phyloP scores from a whole-genome alignment of 805 yeast genomes.

The Sungouiella thailandica region DNA sequence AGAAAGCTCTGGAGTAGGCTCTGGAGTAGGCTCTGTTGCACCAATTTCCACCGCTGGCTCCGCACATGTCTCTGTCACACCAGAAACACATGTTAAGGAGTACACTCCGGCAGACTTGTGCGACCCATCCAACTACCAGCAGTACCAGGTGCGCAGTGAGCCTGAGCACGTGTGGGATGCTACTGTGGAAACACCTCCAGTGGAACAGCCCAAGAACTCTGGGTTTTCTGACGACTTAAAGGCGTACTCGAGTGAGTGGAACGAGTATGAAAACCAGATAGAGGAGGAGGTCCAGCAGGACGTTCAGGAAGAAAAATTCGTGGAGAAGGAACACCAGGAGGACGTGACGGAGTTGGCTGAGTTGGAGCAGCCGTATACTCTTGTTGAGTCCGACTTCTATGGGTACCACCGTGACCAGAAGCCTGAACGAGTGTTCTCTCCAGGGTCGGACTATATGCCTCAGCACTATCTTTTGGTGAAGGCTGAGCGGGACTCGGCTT shows the following conservation, averaged over 20 bases:
- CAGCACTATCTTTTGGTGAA: constrained; percentile 16
- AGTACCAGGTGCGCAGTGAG: constrained; percentile 9
- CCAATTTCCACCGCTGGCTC: background rate
- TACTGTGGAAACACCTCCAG: constrained; percentile 39
- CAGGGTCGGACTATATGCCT: constrained; percentile 24
- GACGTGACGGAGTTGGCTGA: background rate
- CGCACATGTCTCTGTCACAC: background rate
- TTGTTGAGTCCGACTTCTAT: constrained; percentile 1
- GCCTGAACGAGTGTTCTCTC: constrained; percentile 30
- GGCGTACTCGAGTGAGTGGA: constrained; percentile 26
- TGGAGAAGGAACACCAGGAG: constrained; percentile 1
- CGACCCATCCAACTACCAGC: constrained; percentile 28
- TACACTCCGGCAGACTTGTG: constrained; percentile 20
- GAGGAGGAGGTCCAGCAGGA: constrained; percentile 1
- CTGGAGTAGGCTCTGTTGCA: background rate
- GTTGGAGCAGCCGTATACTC: background rate
- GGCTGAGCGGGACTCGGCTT: constrained; percentile 1
- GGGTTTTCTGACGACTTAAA: constrained; percentile 13
- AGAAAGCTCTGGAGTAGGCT: background rate
- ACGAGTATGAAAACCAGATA: constrained; percentile 7
- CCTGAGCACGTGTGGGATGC: constrained; percentile 36
- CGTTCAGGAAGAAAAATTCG: background rate
- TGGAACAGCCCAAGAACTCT: constrained; percentile 1
- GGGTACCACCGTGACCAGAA: constrained; percentile 13
- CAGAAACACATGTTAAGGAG: too few species aligned